Base-by-base conservation (phyloP, 352 stramenopile species). In the Bremia lactucae region DNA sequence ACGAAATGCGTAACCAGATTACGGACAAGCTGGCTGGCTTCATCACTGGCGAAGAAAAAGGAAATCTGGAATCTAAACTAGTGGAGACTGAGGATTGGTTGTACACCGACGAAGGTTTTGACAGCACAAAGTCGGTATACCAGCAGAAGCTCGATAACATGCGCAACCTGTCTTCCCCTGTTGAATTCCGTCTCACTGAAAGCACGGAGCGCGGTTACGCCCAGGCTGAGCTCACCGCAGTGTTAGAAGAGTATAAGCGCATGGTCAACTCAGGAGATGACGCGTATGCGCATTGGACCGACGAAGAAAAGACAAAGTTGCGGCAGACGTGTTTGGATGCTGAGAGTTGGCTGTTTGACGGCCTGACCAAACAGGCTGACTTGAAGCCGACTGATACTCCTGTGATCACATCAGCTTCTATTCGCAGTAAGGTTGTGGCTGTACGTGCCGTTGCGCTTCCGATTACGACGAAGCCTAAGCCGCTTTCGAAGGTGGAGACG, bases 41-140 rank as follows among this genome's bases (percentile, higher is more conserved):
- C 61, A 86, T 90, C 42, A 93, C 91, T 16, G 56, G 85, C n/a
- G 64, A 74, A 34, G 95, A 98, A 66, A 90, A 89, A 59, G 50
- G 50, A 31, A 72, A 62, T 16, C 88, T 98, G 34, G 75, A 94
- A 33, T 62, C 79, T 8, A 72, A 94, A 54, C 72, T 98, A 13
- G 73, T 89, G 31, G 82, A 80, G n/a, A 82, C 72, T 24, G 95
- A 99, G 62, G 94, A 98, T 62, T 99, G 96, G 96, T 59, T 99
- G 37, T 99, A 99, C 74, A 95, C 96, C 59, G 96, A 99, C 59
- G 94, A 98, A 52, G 96, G 96, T 38, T 99, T 98, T 47, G 95
- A 99, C 68, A 96, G 88, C 46, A 96, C 77, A 43, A 98, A 98
- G 68, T 96, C 87, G 39, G 85, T 97, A 20, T 99, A 98, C 71